Evolutionary conservation across 2,329 filamentous ascomycete species (phyloP), one percentile per base, ranked within the genome.

Genomic region (Rutstroemia sydowiana): DNA sequence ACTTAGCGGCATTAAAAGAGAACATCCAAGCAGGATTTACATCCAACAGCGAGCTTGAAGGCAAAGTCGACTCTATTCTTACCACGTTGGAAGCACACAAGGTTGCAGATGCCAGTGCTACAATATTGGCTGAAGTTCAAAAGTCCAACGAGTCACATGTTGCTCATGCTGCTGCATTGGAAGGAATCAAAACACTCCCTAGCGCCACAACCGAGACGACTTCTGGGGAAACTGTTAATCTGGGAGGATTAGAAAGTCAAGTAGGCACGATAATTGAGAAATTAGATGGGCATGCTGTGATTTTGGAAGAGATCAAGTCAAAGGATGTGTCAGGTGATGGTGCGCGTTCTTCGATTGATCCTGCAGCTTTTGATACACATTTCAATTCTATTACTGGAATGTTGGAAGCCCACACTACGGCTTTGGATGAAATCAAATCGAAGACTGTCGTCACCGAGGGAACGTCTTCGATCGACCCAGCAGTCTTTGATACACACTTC

Each of bases 61-160:
- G 55, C 1, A 64, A 62, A 48, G 53, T 64, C 23, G 59, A 63
- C 21, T 55, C 30, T 31, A 55, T 62, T 16, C 45, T 60, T 2
- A 51, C 53, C 13, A 52, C 57, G n/a, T 46, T 63, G 20, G 61
- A 63, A 51, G 53, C 36, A 14, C 54, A 57, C 13, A 53, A 53
- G 23, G 45, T 52, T 26, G 55, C 47, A n/a, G 55, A 61, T 37
- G 34, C 55, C 41, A 55, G 52, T 51, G 42, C 47, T 16, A 37
- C 43, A 16, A 54, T 57, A 20, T 43, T 57, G 3, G 51, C 54
- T 11, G 55, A 52, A 26, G 41, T 57, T 26, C 43, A 54, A 26
- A 53, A 54, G 30, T 56, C 48, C 4, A 57, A 54, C 14, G 55
- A 53, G 5, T 49, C 45, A 9, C 54, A 57, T 48, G 21, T 39